Evolutionary conservation across 2,329 filamentous ascomycete species (phyloP), one percentile per base, ranked within the genome.

Genomic region (Paracamarosporium sp.): DNA sequence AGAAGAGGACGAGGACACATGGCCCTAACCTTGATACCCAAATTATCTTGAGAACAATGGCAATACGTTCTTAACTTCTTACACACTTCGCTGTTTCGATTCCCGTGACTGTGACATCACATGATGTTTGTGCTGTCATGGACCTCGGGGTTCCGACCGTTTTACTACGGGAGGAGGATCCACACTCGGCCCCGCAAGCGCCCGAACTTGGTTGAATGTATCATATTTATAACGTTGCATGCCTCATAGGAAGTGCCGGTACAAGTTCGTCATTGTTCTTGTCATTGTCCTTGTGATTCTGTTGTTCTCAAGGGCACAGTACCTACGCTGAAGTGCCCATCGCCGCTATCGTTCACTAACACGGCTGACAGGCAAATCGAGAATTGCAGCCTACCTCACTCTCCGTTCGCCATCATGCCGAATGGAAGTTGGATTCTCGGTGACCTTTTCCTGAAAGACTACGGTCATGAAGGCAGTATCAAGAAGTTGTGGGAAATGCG

Each of bases 361-460:
- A n/a, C n/a, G n/a, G n/a, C n/a, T n/a, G n/a, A n/a, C n/a, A n/a
- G n/a, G n/a, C n/a, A n/a, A n/a, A n/a, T n/a, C n/a, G n/a, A n/a
- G n/a, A n/a, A n/a, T n/a, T n/a, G n/a, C n/a, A n/a, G n/a, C n/a
- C n/a, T n/a, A n/a, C n/a, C n/a, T n/a, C n/a, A n/a, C n/a, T n/a
- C n/a, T n/a, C n/a, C 28, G 44, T n/a, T 25, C 5, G 11, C 25
- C 35, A 55, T 38, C 15, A 71, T 72, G 68, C 67, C 70, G 8
- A 60, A 71, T 54, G 63, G 68, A 53, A 66, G 57, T 36, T 76
- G 74, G 74, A 70, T 74, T 48, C 65, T 76, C 0, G 74, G 73
- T 33, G 73, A 75, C 50, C 67, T 76, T 13, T 76, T 76, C 57
- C 61, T 56, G 5, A 74, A 74, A 52, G 72, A 76, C 52, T 76